These are phyloP conservation scores for Sindora glabra DNA, from an alignment of 306 rosid species.

Conservation along the genomic window DNA sequence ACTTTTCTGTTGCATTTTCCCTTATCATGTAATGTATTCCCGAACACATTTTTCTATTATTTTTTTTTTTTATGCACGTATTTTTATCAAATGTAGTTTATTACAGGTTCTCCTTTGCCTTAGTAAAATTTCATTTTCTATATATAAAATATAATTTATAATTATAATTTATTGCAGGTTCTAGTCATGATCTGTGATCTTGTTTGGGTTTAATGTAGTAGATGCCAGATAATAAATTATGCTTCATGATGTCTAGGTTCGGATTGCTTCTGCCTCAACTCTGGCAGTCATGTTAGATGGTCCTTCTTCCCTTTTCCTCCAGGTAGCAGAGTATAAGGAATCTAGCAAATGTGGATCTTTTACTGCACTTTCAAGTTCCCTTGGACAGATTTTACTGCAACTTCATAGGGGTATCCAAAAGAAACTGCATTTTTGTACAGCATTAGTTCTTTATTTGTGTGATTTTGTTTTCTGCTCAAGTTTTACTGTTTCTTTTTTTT, in stretches of 20 bases:
- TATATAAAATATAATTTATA: too few species aligned
- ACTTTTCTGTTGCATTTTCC: not conserved
- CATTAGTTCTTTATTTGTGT: not conserved
- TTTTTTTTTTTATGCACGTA: too few species aligned
- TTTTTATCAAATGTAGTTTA: too few species aligned
- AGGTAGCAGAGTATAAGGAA: conserved; percentile 84
- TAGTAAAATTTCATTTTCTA: too few species aligned
- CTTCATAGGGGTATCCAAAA: conserved; percentile 65
- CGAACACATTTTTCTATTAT: not conserved
- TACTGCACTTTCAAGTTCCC: conserved; percentile 82
- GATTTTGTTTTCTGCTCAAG: not conserved
- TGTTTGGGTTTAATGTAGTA: not conserved
- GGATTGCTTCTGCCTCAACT: conserved; percentile 67
- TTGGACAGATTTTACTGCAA: conserved; percentile 84
- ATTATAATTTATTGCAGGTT: not conserved
- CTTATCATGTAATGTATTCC: not conserved
- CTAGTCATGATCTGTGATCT: not conserved
- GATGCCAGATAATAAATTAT: conserved; percentile 16
- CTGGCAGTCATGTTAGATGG: conserved; percentile 76
- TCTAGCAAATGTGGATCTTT: conserved; percentile 80
- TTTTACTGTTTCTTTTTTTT: not conserved
- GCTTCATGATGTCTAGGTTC: conserved; percentile 47
- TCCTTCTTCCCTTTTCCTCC: conserved; percentile 65
- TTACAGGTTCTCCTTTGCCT: not conserved
- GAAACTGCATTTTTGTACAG: conserved; percentile 1